These are phyloP conservation scores for Aspergillus sp. DNA, from an alignment of 2,329 filamentous ascomycete genomes.

Conservation along the genomic window DNA sequence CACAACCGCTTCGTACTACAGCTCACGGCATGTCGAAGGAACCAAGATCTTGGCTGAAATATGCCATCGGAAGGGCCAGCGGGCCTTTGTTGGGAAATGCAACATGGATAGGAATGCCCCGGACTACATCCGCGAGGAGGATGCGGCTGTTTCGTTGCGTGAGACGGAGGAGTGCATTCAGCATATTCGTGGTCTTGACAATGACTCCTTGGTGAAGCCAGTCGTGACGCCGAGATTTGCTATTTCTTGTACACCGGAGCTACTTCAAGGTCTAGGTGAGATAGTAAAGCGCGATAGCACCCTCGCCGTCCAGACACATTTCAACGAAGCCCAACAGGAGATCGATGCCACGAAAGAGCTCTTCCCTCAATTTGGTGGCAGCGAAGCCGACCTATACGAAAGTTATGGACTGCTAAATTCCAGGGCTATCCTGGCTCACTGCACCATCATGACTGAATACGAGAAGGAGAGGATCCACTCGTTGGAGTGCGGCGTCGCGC, in stretches of 20 bases:
- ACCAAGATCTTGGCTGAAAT: constrained; percentile 34
- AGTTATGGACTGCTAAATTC: constrained; percentile 55
- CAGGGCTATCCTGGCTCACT: constrained; percentile 65
- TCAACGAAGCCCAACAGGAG: constrained; percentile 65
- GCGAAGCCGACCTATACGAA: constrained; percentile 61
- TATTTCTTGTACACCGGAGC: constrained; percentile 57
- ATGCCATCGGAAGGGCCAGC: constrained; percentile 33
- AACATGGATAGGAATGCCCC: constrained; percentile 46
- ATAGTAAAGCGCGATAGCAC: constrained; percentile 51
- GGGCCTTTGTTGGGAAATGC: constrained; percentile 38
- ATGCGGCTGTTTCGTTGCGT: constrained; percentile 47
- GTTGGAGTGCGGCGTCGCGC: constrained; percentile 59
- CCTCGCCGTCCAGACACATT: constrained; percentile 65
- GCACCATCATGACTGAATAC: constrained; percentile 60
- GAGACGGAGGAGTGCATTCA: constrained; percentile 53
- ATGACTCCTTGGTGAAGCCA: constrained; percentile 43
- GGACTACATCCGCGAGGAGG: constrained; percentile 53
- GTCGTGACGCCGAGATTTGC: constrained; percentile 62
- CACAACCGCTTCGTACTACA: constrained; percentile 40
- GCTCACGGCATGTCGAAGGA: constrained; percentile 31
- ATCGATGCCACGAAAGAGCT: constrained; percentile 55
- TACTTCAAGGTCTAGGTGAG: constrained; percentile 57
- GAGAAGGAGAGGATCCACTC: constrained; percentile 42
- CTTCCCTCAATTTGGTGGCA: constrained; percentile 54
- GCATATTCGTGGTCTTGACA: constrained; percentile 44